Base-by-base conservation (phyloP, 371 early-diverging fungal genomes). In the Mortierella sp. region DNA sequence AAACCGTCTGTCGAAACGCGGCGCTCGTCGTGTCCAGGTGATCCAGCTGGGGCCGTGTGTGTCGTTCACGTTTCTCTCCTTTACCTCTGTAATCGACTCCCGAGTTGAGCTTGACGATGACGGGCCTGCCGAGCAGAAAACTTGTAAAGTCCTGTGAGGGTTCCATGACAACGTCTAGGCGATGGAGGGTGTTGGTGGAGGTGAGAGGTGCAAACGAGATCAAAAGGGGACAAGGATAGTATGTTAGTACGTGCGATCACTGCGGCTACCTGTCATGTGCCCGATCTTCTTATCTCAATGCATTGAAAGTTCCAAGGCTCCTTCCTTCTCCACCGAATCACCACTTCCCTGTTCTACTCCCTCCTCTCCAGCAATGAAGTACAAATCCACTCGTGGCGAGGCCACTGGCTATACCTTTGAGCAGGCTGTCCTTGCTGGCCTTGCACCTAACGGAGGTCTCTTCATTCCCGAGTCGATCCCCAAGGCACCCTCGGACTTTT, bases 371-470 rank as follows among this genome's bases (percentile, higher is more conserved):
- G 56, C 45, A 64, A 94, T 94, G 94, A 78, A 87, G 68, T 97
- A 96, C 79, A 86, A 93, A 71, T 96, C 96, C 26, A 96, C 97
- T 38, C 89, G 97, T 70, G 93, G 94, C 57, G 83, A 89, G 68
- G 89, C 84, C 49, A 81, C 82, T 30, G 86, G 89, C 64, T 87
- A 89, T 61, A 81, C 92, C 39, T 97, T 98, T 67, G 96, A 96
- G 82, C 90, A 93, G 64, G 95, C 95, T 28, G 95, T 98, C 28
- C 88, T 97, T 71, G 86, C 90, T 38, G 98, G 98, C 39, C 90
- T 97, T 28, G 92, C 96, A 0, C 89, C 94, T 45, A 98, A 97
- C 81, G 98, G 98, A 50, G 98, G 98, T 48, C 89, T 98, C 46
- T 97, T 92, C 83, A 93, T 97, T 63, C 98, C 98, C 43, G 83